Evolutionary conservation across 2,329 filamentous ascomycete genomes (phyloP), one percentile per base, ranked within the genome.

Genomic region (Venturia carpophila): DNA sequence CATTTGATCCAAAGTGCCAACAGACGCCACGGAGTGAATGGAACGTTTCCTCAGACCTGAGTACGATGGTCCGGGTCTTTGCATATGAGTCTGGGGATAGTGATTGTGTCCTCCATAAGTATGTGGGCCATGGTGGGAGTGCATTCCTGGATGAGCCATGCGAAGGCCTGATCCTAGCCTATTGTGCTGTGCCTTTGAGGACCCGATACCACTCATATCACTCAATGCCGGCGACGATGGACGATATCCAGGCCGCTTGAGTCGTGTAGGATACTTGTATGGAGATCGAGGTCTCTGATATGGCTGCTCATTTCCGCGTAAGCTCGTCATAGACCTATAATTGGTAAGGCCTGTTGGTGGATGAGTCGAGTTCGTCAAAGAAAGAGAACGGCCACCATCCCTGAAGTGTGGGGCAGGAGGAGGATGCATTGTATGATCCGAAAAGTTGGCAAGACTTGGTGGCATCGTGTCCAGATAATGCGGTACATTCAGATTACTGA

Each of bases 161-260:
- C 62, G 61, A 39, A 66, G 41, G 37, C 60, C 42, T 13, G 65
- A 62, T 24, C 65, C 65, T 42, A 43, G 34, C 13, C 49, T 52
- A 17, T 34, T 21, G 30, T 41, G 41, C n/a, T 60, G 45, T 39
- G 27, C n/a, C 60, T 68, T 69, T 63, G 68, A 69, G 42, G 67
- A 64, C 24, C 69, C 68, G 21, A 68, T 58, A 11, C 71, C 69
- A 34, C 70, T 69, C 3, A 68, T 67, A 56, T 82, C 79, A 66
- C 77, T 80, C 71, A 78, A 68, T 9, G 77, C 76, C 43, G 79
- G 78, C 24, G 79, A 80, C 15, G 72, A 71, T 21, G 78, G 73
- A 24, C 78, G 74, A 67, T 77, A 76, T 17, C 75, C 75, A 17
- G 75, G 74, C 39, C 76, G 75, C 67, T 75, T 76, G 66, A 77